phyloP scores from a whole-genome alignment of 768 basidiomycete species.

The Serendipita sp. region DNA sequence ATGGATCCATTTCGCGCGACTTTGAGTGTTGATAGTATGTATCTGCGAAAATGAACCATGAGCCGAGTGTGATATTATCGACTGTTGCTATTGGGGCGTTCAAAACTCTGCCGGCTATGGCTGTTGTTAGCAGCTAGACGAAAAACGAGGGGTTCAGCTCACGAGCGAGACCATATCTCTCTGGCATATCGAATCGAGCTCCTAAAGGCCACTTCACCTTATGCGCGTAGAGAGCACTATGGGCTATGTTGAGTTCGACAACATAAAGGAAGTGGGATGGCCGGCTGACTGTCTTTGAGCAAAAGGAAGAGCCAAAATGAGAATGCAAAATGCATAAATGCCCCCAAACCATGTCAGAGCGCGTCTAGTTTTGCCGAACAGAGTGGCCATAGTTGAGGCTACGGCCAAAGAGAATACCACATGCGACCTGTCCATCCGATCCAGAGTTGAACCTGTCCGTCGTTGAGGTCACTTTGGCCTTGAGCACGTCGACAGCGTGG shows the following conservation, averaged over 20 bases:
- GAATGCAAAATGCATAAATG: slow-evolving; percentile 37
- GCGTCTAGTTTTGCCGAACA: neutral
- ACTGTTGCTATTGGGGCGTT: slow-evolving; percentile 54
- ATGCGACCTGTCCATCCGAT: neutral
- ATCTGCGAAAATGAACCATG: slow-evolving; percentile 72
- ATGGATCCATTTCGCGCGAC: slow-evolving; percentile 22
- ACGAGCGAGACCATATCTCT: slow-evolving; percentile 73
- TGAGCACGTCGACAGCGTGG: neutral
- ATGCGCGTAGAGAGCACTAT: slow-evolving; percentile 49
- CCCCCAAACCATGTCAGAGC: slow-evolving; percentile 23
- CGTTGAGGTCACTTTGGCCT: neutral
- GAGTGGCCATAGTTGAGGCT: neutral
- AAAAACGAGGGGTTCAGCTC: slow-evolving; percentile 16
- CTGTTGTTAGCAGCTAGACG: neutral
- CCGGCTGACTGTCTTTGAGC: slow-evolving; percentile 52
- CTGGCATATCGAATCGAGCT: slow-evolving; percentile 50
- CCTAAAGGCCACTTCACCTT: slow-evolving; percentile 44
- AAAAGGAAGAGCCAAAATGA: slow-evolving; percentile 41
- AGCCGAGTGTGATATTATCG: slow-evolving; percentile 68
- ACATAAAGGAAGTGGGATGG: neutral
- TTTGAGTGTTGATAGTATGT: slow-evolving; percentile 32
- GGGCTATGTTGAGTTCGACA: neutral
- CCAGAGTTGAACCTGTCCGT: neutral
- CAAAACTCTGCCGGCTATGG: slow-evolving; percentile 55
- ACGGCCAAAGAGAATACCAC: neutral